Base-by-base conservation (phyloP, 2,329 filamentous ascomycete species). In the Microsporum audouinii region DNA sequence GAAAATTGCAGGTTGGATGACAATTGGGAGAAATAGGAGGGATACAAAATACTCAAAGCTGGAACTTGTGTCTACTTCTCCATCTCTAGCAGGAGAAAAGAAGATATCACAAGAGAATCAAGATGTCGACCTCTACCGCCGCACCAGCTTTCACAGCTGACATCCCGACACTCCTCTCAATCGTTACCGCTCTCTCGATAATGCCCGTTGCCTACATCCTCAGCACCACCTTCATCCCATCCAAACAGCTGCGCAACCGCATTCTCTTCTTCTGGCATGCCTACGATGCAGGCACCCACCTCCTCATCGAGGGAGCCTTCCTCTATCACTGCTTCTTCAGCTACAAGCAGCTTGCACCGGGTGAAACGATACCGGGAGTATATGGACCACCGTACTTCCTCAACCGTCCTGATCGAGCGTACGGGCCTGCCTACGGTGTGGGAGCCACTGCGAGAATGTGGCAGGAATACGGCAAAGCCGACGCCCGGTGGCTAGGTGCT, bases 311-410 rank as follows among this genome's bases (percentile, higher is more conserved):
- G 77, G 91, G 90, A 60, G 87, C 85, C 69, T 97, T 90, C 75
- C 84, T 96, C 29, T 96, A 91, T 80, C 89, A 95, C 77, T 95
- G 89, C 78, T 95, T 97, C 81, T 92, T 91, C 80, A 81, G 81
- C 66, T 84, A 78, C 68, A 74, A 75, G 56, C 68, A 73, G 23
- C 71, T 82, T 43, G 73, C 78, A 5, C 72, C 73, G 43, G 68
- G 68, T n/a, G 60, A 67, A 12, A 61, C 62, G 53, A 55, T 63
- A 39, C 31, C 60, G 56, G 36, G 41, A n/a, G 55, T 41, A n/a
- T 38, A 47, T 41, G 38, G 57, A 14, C 47, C 62, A n/a, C 75
- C 75, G 27, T 78, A 78, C 68, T 85, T 84, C 71, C 75, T 85
- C 2, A 79, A 79, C 27, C 69, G 73, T n/a, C 69, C 74, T 17